Evolutionary conservation across 2,329 filamentous ascomycete species (phyloP).

Genomic region (Chaetomiaceae sp.): DNA sequence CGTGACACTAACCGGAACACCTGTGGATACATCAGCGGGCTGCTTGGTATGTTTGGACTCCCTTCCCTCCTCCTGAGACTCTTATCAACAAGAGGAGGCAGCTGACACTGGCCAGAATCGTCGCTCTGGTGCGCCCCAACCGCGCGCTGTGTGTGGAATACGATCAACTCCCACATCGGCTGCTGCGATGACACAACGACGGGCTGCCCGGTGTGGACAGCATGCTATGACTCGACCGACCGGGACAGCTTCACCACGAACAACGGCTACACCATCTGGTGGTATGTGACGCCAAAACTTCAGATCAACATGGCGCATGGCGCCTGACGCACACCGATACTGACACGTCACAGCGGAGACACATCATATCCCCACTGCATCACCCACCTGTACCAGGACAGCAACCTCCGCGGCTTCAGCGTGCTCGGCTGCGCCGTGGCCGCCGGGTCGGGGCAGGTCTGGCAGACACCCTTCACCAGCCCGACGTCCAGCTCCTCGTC

Average conservation of each 20-base stretch:
- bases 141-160: constrained; percentile 30
- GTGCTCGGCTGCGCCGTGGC: constrained; percentile 30
- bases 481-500: not conserved
- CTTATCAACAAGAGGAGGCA: not conserved
- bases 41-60: not conserved
- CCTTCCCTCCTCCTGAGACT: not conserved
- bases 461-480: not conserved
- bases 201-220: constrained; percentile 26
- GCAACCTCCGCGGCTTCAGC: constrained; percentile 26
- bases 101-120: constrained; percentile 4
- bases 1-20: constrained; percentile 29
- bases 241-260: constrained; percentile 20
- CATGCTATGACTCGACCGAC: constrained; percentile 29
- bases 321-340: too few species aligned
- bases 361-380: constrained; percentile 28
- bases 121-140: constrained; percentile 30
- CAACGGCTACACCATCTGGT: constrained; percentile 30
- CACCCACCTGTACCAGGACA: constrained; percentile 29
- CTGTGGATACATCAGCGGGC: constrained; percentile 31
- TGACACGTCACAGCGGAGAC: constrained; percentile 20
- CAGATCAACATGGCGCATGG: too few species aligned
- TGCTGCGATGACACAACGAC: constrained; percentile 30
- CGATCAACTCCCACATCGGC: constrained; percentile 26
- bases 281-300: too few species aligned
- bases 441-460: constrained; percentile 22